Conservation (phyloP, 2,329 filamentous ascomycete species). For the Diaporthe citrichinensis region DNA sequence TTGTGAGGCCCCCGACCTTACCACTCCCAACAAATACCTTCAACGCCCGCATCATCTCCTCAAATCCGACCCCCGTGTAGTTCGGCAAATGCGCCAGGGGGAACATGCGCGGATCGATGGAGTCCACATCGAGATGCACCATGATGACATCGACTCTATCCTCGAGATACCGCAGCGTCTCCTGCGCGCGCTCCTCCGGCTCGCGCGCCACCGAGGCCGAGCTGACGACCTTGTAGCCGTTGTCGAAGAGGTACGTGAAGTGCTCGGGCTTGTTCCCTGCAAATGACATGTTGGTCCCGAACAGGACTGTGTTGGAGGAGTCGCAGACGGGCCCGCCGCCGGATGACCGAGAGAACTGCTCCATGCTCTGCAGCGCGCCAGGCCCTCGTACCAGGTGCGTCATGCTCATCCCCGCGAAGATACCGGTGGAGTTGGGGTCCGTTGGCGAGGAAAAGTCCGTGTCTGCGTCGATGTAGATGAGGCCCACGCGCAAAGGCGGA, state of each 20-base stretch:
- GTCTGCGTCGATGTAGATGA: conserved; percentile 20
- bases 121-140: conserved; percentile 22
- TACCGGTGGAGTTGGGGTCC: neutral
- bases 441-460: conserved; percentile 10
- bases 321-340: conserved; percentile 15
- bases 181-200: conserved; percentile 3
- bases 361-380: conserved; percentile 7
- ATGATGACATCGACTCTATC: conserved; percentile 14
- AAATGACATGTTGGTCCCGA: conserved; percentile 17
- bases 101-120: conserved; percentile 21
- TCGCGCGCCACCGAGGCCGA: conserved; percentile 12
- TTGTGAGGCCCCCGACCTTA: conserved; percentile 1
- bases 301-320: conserved; percentile 9
- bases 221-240: conserved; percentile 28
- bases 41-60: conserved; percentile 21
- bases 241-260: conserved; percentile 11
- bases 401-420: conserved; percentile 21
- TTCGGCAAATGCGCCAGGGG: conserved; percentile 17
- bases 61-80: conserved; percentile 20
- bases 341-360: neutral
- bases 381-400: neutral
- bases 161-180: conserved; percentile 11
- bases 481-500: neutral
- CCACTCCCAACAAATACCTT: conserved; percentile 6
- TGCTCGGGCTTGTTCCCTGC: conserved; percentile 13